These are phyloP conservation scores for Lenwebbia sp. DNA, from an alignment of 345 rosid genomes.

Conservation along the genomic window DNA sequence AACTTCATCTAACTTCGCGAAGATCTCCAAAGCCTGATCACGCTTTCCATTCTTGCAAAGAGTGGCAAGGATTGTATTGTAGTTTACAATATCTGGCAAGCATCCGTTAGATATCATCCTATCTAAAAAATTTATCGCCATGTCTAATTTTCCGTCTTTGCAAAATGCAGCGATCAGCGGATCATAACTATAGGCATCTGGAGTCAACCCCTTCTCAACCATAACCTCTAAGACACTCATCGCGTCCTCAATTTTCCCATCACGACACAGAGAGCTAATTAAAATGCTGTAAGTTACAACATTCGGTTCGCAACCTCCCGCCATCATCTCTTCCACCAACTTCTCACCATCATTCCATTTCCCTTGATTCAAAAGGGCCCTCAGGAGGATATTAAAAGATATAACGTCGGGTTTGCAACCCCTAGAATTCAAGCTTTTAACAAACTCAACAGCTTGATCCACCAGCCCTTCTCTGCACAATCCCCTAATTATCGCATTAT, in stretches of 20 bases:
- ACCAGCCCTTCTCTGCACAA: conserved; percentile 64
- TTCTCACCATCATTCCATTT: conserved; percentile 66
- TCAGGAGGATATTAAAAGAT: conserved; percentile 54
- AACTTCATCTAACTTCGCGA: conserved; percentile 45
- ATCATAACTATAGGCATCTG: conserved; percentile 70
- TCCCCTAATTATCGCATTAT: conserved; percentile 64
- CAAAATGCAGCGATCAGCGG: conserved; percentile 77
- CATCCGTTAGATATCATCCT: conserved; percentile 73
- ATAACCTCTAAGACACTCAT: conserved; percentile 43
- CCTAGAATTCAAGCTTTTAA: conserved; percentile 31
- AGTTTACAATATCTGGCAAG: conserved; percentile 74
- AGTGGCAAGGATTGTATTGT: conserved; percentile 58
- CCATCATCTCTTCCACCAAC: conserved; percentile 50
- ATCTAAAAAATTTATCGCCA: conserved; percentile 66
- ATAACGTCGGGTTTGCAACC: conserved; percentile 62
- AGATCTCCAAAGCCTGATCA: conserved; percentile 66
- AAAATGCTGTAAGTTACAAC: conserved; percentile 67
- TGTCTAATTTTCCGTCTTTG: conserved; percentile 55
- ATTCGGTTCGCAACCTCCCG: conserved; percentile 44
- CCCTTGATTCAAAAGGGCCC: conserved; percentile 52
- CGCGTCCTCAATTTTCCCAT: conserved; percentile 53
- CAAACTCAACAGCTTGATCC: conserved; percentile 43
- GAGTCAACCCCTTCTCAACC: conserved; percentile 51
- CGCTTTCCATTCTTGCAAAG: conserved; percentile 65
- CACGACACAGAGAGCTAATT: conserved; percentile 55